Base-by-base conservation (phyloP, 108 stramenopile genomes). In the Pseudonitzschia delicatissima region DNA sequence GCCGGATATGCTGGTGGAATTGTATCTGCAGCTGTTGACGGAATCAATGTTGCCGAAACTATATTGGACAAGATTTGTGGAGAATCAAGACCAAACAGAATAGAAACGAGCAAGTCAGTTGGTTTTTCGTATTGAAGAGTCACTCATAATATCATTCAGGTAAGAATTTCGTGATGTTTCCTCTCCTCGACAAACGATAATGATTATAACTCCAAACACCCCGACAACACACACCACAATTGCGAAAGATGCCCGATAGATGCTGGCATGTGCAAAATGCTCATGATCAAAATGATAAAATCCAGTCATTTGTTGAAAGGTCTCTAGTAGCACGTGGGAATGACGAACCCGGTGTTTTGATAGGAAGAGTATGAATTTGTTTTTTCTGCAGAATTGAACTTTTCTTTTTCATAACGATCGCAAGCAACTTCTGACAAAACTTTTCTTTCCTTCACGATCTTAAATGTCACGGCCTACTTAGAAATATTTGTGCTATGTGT, bases 1-100 rank as follows among this genome's bases (percentile, higher is more conserved):
- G 97, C 97, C 45, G 97, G 97, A 6, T 98, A 94, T 78, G 97
- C 97, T 39, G 97, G 97, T 26, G 97, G 97, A 3, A 98, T 98
- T 45, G 95, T 98, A 51, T 93, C 91, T 49, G 97, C 97, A 34
- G 95, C 95, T 18, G 94, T 95, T 44, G 97, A 98, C 72, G 97
- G 97, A 27, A 67, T 94, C 15, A 62, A 80, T 17, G 95, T 96
- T 34, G 97, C 88, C 20, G 79, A 87, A 57, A 81, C 89, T 9
- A 78, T 97, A 20, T 62, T 87, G 62, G 77, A 77, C 35, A 72
- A 79, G 29, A 79, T 84, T 63, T 62, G 63, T 36, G 69, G 62
- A n/a, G 45, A 50, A n/a, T 40, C 32, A 23, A 26, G 62, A 34
- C 55, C 36, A 2, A 58, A 45, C 8, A 48, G 44, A 48, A 27